Evolutionary conservation across 345 rosid species (phyloP), one percentile per base, ranked within the genome.

Genomic region (Litchi chinensis): DNA sequence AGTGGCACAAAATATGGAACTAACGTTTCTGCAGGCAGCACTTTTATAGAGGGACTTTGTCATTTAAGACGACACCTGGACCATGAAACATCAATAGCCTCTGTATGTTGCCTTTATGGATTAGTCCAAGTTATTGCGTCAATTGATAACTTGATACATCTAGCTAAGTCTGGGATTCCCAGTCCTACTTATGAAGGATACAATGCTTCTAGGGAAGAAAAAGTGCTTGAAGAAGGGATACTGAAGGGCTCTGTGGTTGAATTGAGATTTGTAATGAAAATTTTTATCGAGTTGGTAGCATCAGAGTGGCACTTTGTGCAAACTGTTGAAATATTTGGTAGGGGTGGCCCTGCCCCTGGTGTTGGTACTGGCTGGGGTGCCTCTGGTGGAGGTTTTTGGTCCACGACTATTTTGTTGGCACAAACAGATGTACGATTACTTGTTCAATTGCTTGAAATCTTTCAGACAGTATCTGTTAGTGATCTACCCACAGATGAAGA

Each of bases 331-430:
- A 76, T 67, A n/a, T 89, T 91, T 85, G 89, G 94, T 71, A 89
- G 99, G 89, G 98, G 98, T 54, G 99, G 99, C 71, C 92, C 91
- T 43, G 92, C 95, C 77, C 99, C 99, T 15, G 98, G 99, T 62
- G 83, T 91, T 44, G 98, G 96, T 77, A 73, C 90, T 67, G 98
- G 99, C 71, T 95, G 98, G 98, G 99, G 99, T 85, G 92, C 93
- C 80, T 83, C 90, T 70, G 90, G 89, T 71, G 98, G 99, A 79
- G 99, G 98, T 76, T 89, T 90, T 85, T 95, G 97, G 98, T 93
- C 99, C 50, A 57, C 70, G 48, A 77, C 79, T 83, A 81, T 86
- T 86, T 81, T 93, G 73, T 83, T 90, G 84, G 90, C 90, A 54
- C 97, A 95, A 85, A 89, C 84, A 70, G 99, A 93, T 75, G 89